Base-by-base conservation (phyloP, 495 filamentous ascomycete genomes). In the Eremomyces bilateralis region DNA sequence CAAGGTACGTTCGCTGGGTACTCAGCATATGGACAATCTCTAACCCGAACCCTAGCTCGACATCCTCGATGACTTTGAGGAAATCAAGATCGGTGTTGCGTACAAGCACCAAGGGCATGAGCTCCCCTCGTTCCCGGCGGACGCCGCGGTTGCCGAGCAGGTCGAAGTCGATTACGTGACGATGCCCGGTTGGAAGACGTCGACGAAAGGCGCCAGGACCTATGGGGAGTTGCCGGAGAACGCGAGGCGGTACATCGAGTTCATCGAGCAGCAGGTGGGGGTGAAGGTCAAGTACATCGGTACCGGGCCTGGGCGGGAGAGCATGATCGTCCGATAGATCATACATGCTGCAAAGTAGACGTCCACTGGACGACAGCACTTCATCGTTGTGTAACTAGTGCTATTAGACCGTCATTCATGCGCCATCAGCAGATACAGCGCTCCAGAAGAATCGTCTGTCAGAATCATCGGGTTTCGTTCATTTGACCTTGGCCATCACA, bases 401-500 rank as follows among this genome's bases (percentile, higher is more conserved):
- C n/a, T n/a, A n/a, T n/a, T n/a, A n/a, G n/a, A n/a, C n/a, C n/a
- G n/a, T n/a, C n/a, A n/a, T n/a, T n/a, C n/a, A n/a, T n/a, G n/a
- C n/a, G n/a, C n/a, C n/a, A n/a, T n/a, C n/a, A n/a, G n/a, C n/a
- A n/a, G n/a, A n/a, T n/a, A n/a, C n/a, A n/a, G n/a, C n/a, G n/a
- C n/a, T n/a, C n/a, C n/a, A n/a, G n/a, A n/a, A n/a, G n/a, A n/a
- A n/a, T n/a, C n/a, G n/a, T n/a, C n/a, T 27, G 13, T 27, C 8
- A 27, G 24, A 8, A 27, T 27, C 24, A 27, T 13, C 13, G 13
- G 24, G 13, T 27, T 6, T 13, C 6, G 15, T 4, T 64, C 48
- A 91, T 55, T 80, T 81, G 19, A 92, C 63, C 57, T 78, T 81
- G 34, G 76, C 70, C 81, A 94, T 85, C 34, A 92, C 76, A 11